Conservation (phyloP, 768 basidiomycete species). For the Boletus fagicola region DNA sequence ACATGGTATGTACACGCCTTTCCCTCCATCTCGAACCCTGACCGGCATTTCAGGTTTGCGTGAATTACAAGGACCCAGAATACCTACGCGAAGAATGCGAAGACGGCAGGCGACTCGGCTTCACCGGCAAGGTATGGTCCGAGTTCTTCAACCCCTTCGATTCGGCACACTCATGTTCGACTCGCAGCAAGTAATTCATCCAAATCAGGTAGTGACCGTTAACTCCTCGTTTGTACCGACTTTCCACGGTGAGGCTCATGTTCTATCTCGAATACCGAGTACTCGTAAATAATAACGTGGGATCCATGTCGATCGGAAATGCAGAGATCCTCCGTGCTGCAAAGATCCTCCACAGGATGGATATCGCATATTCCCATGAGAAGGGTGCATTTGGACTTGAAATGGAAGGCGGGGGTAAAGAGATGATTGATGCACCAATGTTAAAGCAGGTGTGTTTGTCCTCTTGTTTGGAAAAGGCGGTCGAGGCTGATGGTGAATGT, state of each 20-base stretch:
- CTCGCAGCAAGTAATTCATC: slow-evolving; percentile 90
- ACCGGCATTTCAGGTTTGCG: slow-evolving; percentile 61
- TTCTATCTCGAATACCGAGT: background rate
- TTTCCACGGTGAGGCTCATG: slow-evolving; percentile 47
- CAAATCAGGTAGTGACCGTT: slow-evolving; percentile 73
- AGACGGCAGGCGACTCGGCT: slow-evolving; percentile 81
- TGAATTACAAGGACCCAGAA: slow-evolving; percentile 75
- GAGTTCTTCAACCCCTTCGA: background rate
- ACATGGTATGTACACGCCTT: slow-evolving; percentile 61
- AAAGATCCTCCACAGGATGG: slow-evolving; percentile 68
- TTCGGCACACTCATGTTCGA: background rate
- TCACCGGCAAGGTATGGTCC: slow-evolving; percentile 76
- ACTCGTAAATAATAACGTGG: background rate
- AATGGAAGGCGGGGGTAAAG: slow-evolving; percentile 49
- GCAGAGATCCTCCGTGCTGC: slow-evolving; percentile 76
- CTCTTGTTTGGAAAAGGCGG: background rate
- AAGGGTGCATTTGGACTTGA: slow-evolving; percentile 76
- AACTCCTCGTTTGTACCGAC: slow-evolving; percentile 80
- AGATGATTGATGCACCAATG: slow-evolving; percentile 94
- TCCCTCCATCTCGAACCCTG: background rate
- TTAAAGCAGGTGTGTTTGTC: slow-evolving; percentile 54
- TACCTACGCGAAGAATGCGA: slow-evolving; percentile 70
- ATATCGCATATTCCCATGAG: slow-evolving; percentile 48
- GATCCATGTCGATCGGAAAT: background rate
- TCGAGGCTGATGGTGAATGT: slow-evolving; percentile 1